Percentiles rank a stretch among this genome's conserved stretches.
These are phyloP conservation scores for Colletotrichum lini DNA, from an alignment of 2,329 filamentous ascomycete species.

Conservation along the genomic window DNA sequence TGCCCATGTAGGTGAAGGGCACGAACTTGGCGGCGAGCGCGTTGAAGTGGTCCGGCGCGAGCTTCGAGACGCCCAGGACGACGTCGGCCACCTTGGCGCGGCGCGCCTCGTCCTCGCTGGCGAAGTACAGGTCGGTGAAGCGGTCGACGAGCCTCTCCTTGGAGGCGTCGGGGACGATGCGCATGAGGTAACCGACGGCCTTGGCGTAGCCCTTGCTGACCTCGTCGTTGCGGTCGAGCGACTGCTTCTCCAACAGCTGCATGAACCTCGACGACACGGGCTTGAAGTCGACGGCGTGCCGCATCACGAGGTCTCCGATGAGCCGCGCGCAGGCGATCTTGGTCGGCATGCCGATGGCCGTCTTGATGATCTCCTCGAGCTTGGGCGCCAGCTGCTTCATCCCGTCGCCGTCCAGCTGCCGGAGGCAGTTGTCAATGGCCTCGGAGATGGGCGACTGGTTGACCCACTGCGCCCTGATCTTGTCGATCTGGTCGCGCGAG, in stretches of 20 bases:
- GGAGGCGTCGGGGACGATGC: constrained; percentile 64
- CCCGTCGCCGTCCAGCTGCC: constrained; percentile 83
- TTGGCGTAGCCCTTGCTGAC: constrained; percentile 91
- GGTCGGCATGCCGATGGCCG: constrained; percentile 89
- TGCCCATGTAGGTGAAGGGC: constrained; percentile 89
- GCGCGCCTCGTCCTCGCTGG: constrained; percentile 81
- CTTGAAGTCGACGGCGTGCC: constrained; percentile 81
- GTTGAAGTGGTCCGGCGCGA: constrained; percentile 90
- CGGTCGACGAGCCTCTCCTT: constrained; percentile 66
- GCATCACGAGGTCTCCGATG: constrained; percentile 86
- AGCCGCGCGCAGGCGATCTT: constrained; percentile 93
- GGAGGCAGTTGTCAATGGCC: constrained; percentile 89
- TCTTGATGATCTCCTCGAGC: constrained; percentile 85
- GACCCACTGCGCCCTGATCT: constrained; percentile 84
- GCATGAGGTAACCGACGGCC: constrained; percentile 87
- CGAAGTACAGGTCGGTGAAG: constrained; percentile 81
- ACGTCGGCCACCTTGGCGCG: constrained; percentile 86
- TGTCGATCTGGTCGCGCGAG: constrained; percentile 91
- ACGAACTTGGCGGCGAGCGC: constrained; percentile 81
- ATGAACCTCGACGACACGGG: constrained; percentile 84
- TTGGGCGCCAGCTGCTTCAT: constrained; percentile 81
- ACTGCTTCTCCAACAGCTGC: constrained; percentile 82
- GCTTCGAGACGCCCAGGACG: constrained; percentile 85
- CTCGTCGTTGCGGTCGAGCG: constrained; percentile 93
- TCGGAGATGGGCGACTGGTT: constrained; percentile 92